Base-by-base conservation (phyloP, 75 land plant genomes). In the Picea sitchensis region DNA sequence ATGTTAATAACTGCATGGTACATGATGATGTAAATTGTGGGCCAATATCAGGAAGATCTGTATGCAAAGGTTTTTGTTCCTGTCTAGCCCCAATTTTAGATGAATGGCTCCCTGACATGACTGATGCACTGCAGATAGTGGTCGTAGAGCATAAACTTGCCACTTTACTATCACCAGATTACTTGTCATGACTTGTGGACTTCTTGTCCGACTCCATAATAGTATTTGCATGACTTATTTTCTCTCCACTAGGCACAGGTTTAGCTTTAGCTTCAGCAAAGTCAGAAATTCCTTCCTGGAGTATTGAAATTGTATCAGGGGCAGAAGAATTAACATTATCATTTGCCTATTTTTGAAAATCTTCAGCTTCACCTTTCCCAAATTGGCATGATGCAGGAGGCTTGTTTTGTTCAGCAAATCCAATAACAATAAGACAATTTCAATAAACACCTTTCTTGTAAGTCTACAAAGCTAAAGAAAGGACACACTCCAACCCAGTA, bases 11-110 rank as follows among this genome's bases (percentile, higher is more conserved):
- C 14, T 81, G 69, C 57, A 77, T 15, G 77, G 78, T 14, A 17
- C 82, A 30, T 64, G 61, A 36, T 58, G 68, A 77, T 51, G 76
- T 61, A 62, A 82, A 17, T 73, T 85, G 87, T 59, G 78, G 26
- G 61, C 32, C 58, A 59, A 63, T 80, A 58, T 59, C 47, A 3
- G 9, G 7, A 47, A 47, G 9, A 47, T 47, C 54, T 47, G 0
- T 47, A 47, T 1, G 0, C 1, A 0, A 47, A 82, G 82, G 9
- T 8, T 47, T 47, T 47, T 47, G 54, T 47, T 75, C 82, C n/a
- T 60, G 20, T 20, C n/a, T 15, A 60, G n/a, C n/a, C 17, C 0
- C 17, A 60, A 18, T 20, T 17, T 20, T 20, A 4, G n/a, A 60
- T 17, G 61, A 20, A 60, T 60, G 61, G 61, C n/a, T 17, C 61